Base-by-base conservation (phyloP, 2,329 filamentous ascomycete genomes). In the Colletotrichum somersetense region DNA sequence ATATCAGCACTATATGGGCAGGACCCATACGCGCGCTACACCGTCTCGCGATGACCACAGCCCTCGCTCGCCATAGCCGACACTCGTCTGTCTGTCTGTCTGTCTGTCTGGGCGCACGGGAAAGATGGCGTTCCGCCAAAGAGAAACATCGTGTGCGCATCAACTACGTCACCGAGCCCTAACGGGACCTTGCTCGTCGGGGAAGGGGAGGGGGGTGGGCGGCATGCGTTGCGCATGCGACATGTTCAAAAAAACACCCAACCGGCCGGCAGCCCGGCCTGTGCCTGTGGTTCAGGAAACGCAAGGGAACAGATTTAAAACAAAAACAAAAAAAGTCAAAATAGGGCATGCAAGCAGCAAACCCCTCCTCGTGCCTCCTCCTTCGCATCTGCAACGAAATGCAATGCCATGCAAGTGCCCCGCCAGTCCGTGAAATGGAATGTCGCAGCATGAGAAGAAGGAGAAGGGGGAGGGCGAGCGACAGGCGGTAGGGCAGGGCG, bases 301-400 rank as follows among this genome's bases (percentile, higher is more conserved):
- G n/a, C 2, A 50, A 67, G 35, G 8, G 44, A 44, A 42, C 14
- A 18, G 11, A 5, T 30, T 30, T 30, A 20, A 18, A 55, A 55
- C 6, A 30, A 18, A 26, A 7, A 14, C 3, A 20, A 20, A 23
- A 53, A 57, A 72, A 56, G 40, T 48, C 61, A 62, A 61, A 69
- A 72, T 57, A 72, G 59, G 70, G 70, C 70, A 59, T 64, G 46
- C 33, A 70, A 52, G 42, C 42, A 56, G 50, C 42, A 52, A 55
- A 42, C 66, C 46, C 66, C 69, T 59, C 53, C 59, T 61, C 66
- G 56, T 67, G 3, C 64, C 69, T 61, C 59, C 61, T 68, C 4
- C 64, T 33, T 72, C 66, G 55, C 71, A 20, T 58, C 71, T 73
- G 71, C 71, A 71, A 71, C 71, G 33, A 73, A 48, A 73, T 73